Evolutionary conservation across 805 yeast genomes (phyloP).

Genomic region (Schwanniomyces vanrijiae): DNA sequence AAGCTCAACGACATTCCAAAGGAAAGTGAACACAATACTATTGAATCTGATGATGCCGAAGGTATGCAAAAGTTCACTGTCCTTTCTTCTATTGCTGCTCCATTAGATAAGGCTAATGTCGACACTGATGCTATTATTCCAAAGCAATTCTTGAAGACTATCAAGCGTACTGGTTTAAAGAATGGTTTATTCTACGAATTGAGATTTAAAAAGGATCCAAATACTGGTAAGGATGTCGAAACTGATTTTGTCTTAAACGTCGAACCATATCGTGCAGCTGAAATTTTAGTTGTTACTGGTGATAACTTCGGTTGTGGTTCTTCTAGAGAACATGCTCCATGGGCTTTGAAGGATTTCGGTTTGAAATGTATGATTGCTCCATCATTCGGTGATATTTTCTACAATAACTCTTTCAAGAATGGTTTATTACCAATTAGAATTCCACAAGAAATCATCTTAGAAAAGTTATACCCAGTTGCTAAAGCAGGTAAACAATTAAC

Average conservation of each 20-base stretch:
- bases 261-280: conserved; percentile 76
- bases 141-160: conserved; percentile 95
- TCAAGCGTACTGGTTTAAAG: conserved; percentile 92
- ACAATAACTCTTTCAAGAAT: conserved; percentile 95
- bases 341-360: conserved; percentile 98
- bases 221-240: conserved; percentile 67
- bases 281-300: conserved; percentile 88
- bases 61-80: conserved; percentile 77
- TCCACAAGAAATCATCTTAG: conserved; percentile 71
- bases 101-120: conserved; percentile 89
- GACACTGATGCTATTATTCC: conserved; percentile 99
- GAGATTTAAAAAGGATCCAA: conserved; percentile 65
- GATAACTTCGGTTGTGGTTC: conserved; percentile 99
- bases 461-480: conserved; percentile 79
- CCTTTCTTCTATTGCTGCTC: conserved; percentile 87
- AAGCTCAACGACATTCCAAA: conserved; percentile 64
- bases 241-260: conserved; percentile 93
- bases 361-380: conserved; percentile 95
- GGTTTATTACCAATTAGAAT: conserved; percentile 91
- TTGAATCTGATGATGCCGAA: conserved; percentile 26
- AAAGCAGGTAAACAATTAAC: conserved; percentile 67
- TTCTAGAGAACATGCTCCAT: conserved; percentile 98
- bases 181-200: conserved; percentile 90
- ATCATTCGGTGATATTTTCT: conserved; percentile 96
- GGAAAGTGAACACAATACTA: conserved; percentile 28